Evolutionary conservation across 305 asterid species (phyloP), one percentile per base, ranked within the genome.

Genomic region (Fraxinus xanthoxyloides): DNA sequence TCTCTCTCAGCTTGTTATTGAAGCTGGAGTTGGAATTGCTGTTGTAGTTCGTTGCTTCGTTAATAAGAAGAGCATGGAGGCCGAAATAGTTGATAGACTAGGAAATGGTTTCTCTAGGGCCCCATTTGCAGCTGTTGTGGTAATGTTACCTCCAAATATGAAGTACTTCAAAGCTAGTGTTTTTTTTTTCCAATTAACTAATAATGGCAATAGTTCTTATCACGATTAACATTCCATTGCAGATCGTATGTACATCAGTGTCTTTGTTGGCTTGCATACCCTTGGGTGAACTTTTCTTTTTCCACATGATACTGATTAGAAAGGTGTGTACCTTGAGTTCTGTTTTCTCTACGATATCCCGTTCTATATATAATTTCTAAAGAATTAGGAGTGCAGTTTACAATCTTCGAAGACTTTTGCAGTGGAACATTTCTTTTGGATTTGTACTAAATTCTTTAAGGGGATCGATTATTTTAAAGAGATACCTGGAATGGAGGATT

Each of bases 121-220:
- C 83, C 98, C 99, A 43, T 94, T 93, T 88, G 98, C 97, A 61
- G 87, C 97, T 87, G 99, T 96, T 83, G 99, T 96, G 99, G 99
- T 96, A 90, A 88, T 54, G 61, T 72, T 78, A 75, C 81, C 72
- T 63, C 81, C 23, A 56, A n/a, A 31, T 74, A 12, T 51, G 70
- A 72, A 85, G 69, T 81, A 28, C 48, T 63, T 26, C n/a, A 72
- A 56, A 36, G n/a, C 80, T 61, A 48, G 74, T 70, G 3, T 76
- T 78, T 32, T 84, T 51, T 31, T 21, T 32, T n/a, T n/a, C n/a
- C 77, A 21, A 56, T 77, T 46, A 56, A 72, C 59, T 78, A 24
- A 51, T 40, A 77, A 77, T 24, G 40, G 4, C 10, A 81, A 17
- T 65, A 31, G 35, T 23, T 65, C 67, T 67, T 73, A 72, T 84